Base-by-base conservation (phyloP, 257 asterid genomes). In the Nicotiana tomentosiformis region DNA sequence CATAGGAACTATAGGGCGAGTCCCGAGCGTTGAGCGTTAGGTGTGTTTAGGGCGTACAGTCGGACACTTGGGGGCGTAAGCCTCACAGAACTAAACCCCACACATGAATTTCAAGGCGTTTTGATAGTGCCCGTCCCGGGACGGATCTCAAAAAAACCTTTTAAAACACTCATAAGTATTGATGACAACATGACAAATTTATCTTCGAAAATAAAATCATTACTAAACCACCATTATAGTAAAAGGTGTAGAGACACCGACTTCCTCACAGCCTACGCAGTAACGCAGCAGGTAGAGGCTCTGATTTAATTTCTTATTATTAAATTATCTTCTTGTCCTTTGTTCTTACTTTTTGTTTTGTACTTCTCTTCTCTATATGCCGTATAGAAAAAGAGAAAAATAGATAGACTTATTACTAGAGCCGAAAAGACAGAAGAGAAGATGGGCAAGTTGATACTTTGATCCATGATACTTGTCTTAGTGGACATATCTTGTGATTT, bases 191-290 rank as follows among this genome's bases (percentile, higher is more conserved):
- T 61, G 60, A 8, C n/a, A 5, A 37, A 10, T 15, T 60, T 55
- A 18, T 56, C 51, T 82, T 72, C 32, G 30, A 23, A 74, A 66
- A 65, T 11, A 39, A 81, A 15, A 33, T 2, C 39, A 37, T 26
- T 20, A 20, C n/a, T 60, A 33, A 37, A 72, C 30, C 16, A 20
- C 35, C 57, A 58, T 39, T 39, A 32, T 10, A 15, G 49, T 56
- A 74, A 76, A 84, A 74, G 79, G 65, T 81, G 43, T 84, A 56
- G 18, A 80, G 77, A 80, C 77, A 46, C 20, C 68, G 84, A 84
- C 79, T 66, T 70, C 57, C 14, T 37, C 74, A 46, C 57, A 32
- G 35, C 35, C 14, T 12, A 65, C 3, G 4, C 74, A 65, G 76
- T 32, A n/a, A 18, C 37, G 56, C 39, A 64, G 68, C 67, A 61